Evolutionary conservation across 164 flowering plant genomes (phyloP).

Genomic region (Protea cynaroides): DNA sequence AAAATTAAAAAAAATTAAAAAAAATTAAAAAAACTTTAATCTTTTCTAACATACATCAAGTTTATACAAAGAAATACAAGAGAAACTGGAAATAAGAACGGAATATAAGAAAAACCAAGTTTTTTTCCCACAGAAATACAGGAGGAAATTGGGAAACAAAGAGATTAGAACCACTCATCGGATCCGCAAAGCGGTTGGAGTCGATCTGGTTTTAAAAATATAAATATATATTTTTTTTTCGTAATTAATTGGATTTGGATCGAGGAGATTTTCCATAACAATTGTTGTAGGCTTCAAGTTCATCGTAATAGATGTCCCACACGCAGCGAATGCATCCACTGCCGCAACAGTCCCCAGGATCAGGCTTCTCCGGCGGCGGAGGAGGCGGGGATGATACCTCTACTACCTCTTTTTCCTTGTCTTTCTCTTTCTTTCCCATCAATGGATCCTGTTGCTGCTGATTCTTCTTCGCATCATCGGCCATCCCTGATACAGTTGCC

Average conservation of each 20-base stretch:
- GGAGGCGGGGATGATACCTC: slow-evolving; percentile 15
- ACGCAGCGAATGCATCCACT: slow-evolving; percentile 97
- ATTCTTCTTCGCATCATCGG: slow-evolving; percentile 8
- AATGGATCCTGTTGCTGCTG: not conserved
- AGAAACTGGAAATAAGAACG: too few species aligned
- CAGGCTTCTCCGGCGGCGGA: slow-evolving; percentile 87
- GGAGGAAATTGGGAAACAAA: too few species aligned
- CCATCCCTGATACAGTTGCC: slow-evolving; percentile 6
- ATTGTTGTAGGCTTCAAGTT: slow-evolving; percentile 71
- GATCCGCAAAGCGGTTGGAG: not conserved
- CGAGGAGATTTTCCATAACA: slow-evolving; percentile 10
- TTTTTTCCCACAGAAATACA: too few species aligned
- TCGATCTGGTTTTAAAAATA: not conserved
- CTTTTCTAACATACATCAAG: too few species aligned
- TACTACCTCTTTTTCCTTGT: not conserved
- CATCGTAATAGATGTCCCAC: slow-evolving; percentile 94
- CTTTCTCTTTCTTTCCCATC: slow-evolving; percentile 6
- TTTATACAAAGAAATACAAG: too few species aligned
- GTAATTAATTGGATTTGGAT: too few species aligned
- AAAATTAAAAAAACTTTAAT: too few species aligned
- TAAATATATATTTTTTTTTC: too few species aligned
- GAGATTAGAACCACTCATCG: too few species aligned
- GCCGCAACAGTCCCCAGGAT: slow-evolving; percentile 91
- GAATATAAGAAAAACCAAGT: too few species aligned
- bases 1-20: too few species aligned